Percentiles rank a stretch among this genome's conserved stretches.
phyloP scores from a whole-genome alignment of 1,284 basidiomycete genomes.

The Leccinum subrobustum region DNA sequence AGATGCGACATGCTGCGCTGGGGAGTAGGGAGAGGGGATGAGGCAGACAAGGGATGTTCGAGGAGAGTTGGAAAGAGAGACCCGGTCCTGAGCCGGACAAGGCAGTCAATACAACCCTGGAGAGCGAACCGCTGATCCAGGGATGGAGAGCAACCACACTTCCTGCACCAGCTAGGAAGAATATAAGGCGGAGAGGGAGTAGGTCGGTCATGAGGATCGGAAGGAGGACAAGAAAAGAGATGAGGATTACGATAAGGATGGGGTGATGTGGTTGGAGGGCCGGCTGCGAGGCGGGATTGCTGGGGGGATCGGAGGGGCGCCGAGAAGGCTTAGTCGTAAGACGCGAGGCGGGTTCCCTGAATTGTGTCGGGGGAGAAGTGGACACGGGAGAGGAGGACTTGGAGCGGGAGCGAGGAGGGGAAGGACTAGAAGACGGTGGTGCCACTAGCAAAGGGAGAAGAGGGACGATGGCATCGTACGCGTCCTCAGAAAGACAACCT shows the following conservation, averaged over 20 bases:
- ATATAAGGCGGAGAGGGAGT: conserved; percentile 59
- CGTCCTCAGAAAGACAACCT: conserved; percentile 31
- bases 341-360: background rate
- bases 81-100: conserved; percentile 17
- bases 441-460: background rate
- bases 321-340: background rate
- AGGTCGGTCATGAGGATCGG: conserved; percentile 43
- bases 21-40: background rate
- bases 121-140: background rate
- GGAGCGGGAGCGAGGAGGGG: background rate
- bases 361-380: background rate
- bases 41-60: conserved; percentile 7
- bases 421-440: background rate
- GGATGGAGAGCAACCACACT: conserved; percentile 40
- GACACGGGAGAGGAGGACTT: background rate
- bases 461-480: conserved; percentile 34
- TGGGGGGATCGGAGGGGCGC: too few species aligned
- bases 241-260: conserved; percentile 41
- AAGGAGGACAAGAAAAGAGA: conserved; percentile 47
- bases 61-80: conserved; percentile 18
- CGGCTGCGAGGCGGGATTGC: too few species aligned
- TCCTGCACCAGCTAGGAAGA: conserved; percentile 52
- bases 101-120: background rate
- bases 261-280: conserved; percentile 34
- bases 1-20: background rate